These are phyloP conservation scores for Dactylellina sp. DNA, from an alignment of 2,329 filamentous ascomycete genomes.

Conservation along the genomic window DNA sequence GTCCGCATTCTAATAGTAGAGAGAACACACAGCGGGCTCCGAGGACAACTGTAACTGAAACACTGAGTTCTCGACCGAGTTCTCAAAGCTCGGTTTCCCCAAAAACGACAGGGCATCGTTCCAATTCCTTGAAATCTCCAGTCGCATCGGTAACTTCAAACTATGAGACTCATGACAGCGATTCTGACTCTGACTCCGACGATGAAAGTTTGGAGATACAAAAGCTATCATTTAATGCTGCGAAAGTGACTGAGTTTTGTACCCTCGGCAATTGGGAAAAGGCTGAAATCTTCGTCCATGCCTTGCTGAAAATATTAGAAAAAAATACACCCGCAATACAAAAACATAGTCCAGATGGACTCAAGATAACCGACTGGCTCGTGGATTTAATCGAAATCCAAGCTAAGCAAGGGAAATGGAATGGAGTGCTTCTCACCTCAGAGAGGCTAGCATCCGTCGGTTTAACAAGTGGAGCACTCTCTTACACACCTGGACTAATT, in stretches of 20 bases:
- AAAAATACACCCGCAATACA: background rate
- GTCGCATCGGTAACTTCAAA: too few relatives aligned
- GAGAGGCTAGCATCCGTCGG: background rate
- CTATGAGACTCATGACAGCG: too few relatives aligned
- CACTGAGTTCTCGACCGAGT: too few relatives aligned
- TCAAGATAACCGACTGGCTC: background rate
- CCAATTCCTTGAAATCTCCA: too few relatives aligned
- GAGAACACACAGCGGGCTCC: too few relatives aligned
- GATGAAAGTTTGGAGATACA: conserved; percentile 10
- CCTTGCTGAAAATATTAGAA: background rate
- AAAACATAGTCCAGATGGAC: background rate
- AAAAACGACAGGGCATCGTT: too few relatives aligned
- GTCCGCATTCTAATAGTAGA: too few relatives aligned
- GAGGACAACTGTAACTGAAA: too few relatives aligned
- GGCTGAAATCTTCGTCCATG: conserved; percentile 1
- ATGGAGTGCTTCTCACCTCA: background rate
- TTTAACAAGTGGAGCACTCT: too few relatives aligned
- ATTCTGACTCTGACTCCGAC: conserved; percentile 7
- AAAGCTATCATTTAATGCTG: conserved; percentile 7
- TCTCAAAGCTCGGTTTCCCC: too few relatives aligned
- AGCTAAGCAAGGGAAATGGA: conserved; percentile 5
- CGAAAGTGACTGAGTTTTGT: background rate
- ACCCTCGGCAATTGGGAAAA: conserved; percentile 3
- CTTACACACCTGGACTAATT: background rate
- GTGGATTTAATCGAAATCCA: background rate